Base-by-base conservation (phyloP, 2,329 filamentous ascomycete species). In the Cladophialophora exuberans region DNA sequence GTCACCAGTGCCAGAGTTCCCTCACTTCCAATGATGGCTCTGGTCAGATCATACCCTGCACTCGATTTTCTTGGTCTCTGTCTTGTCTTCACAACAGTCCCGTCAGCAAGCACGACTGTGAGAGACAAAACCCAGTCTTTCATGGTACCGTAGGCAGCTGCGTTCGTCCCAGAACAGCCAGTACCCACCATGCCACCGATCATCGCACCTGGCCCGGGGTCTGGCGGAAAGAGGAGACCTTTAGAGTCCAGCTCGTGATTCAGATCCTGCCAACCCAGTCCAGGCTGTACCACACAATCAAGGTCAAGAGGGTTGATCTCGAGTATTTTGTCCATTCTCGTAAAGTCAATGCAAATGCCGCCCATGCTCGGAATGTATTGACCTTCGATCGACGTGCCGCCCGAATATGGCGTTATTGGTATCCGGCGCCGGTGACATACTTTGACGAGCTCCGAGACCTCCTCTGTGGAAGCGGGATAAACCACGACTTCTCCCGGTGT, bases 281-380 rank as follows among this genome's bases (percentile, higher is more conserved):
- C 89, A 2, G 92, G 92, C 70, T 97, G 92, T 2, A 96, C 90
- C 4, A 95, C 88, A 43, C 96, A 80, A 65, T 97, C 92, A 88
- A 96, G 90, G 69, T 96, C 92, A 4, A 89, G 86, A 63, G 88
- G 85, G 69, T 96, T 87, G 52, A 96, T 79, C 51, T 85, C 79
- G 26, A 96, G 63, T 17, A 96, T 87, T 64, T 85, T 78, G 69
- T 96, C 87, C 92, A 97, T 97, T 65, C 83, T 83, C 1, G 84
- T 82, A 69, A 96, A 96, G 67, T 97, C 92, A 46, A 97, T 87
- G 61, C 89, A 92, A 67, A 97, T 83, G 10, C 92, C 92, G 11
- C 90, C 90, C 66, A 86, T 87, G 0, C 90, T 90, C 13, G 90
- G 89, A 0, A 89, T 89, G 71, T 96, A 96, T 69, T 96, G 94